Percentiles rank a stretch among this genome's conserved stretches.
These are phyloP conservation scores for Blastocystis sp. DNA, from an alignment of 352 stramenopile genomes.

Conservation along the genomic window DNA sequence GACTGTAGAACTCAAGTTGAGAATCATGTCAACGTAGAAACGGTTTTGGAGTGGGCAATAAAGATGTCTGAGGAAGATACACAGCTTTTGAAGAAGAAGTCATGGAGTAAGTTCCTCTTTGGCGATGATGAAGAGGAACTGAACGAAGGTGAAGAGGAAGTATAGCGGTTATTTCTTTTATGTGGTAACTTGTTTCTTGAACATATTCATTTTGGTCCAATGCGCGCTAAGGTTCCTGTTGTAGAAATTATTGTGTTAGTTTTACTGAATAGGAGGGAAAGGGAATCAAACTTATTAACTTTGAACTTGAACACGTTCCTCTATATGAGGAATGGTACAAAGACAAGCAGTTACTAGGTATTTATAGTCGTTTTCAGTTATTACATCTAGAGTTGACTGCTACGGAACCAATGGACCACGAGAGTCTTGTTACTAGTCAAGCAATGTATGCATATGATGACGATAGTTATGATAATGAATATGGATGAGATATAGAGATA, in stretches of 20 bases:
- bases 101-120: background rate
- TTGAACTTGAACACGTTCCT: slow-evolving; percentile 60
- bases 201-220: background rate
- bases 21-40: slow-evolving; percentile 28
- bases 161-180: background rate
- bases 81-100: background rate
- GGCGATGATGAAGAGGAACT: background rate
- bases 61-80: background rate
- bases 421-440: slow-evolving; percentile 52
- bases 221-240: slow-evolving; percentile 46
- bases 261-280: slow-evolving; percentile 39
- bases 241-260: background rate
- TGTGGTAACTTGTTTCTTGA: slow-evolving; percentile 4
- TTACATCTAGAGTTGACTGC: slow-evolving; percentile 6
- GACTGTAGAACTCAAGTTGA: slow-evolving; percentile 49
- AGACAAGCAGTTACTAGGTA: slow-evolving; percentile 58
- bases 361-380: background rate
- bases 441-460: slow-evolving; percentile 59
- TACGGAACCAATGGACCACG: slow-evolving; percentile 57
- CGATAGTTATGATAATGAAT: background rate
- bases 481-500: slow-evolving; percentile 9
- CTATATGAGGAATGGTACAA: slow-evolving; percentile 66
- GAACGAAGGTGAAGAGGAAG: background rate
- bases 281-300: slow-evolving; percentile 64
- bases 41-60: background rate